These are phyloP conservation scores for Ophiosphaerella herpotricha DNA, from an alignment of 2,329 filamentous ascomycete genomes.

Conservation along the genomic window DNA sequence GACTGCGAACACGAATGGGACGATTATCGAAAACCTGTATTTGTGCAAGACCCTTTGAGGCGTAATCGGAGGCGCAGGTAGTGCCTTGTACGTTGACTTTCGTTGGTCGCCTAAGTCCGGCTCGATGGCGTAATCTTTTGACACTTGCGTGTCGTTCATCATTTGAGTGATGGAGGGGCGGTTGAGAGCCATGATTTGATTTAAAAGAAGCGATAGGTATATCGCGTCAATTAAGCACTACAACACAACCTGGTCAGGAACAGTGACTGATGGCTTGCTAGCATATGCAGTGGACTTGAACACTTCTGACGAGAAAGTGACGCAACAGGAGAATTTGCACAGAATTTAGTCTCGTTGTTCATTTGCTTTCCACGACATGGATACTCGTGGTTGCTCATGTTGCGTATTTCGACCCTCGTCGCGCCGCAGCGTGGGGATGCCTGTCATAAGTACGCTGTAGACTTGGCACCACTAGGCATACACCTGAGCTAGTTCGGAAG, in stretches of 20 bases:
- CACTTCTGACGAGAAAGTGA: too few relatives aligned
- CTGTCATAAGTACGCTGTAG: too few relatives aligned
- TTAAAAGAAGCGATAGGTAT: background rate
- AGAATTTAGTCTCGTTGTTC: too few relatives aligned
- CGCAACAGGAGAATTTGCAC: background rate
- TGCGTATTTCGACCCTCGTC: slow-evolving; percentile 3
- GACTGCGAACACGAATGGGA: slow-evolving; percentile 15
- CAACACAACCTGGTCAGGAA: slow-evolving; percentile 8
- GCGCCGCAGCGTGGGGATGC: background rate
- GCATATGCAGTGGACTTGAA: background rate
- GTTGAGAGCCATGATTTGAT: background rate
- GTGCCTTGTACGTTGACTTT: slow-evolving; percentile 22
- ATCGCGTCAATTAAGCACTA: background rate
- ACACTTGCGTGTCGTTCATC: slow-evolving; percentile 7
- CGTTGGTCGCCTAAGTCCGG: slow-evolving; percentile 28
- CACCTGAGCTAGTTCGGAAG: too few relatives aligned
- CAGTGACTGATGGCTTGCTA: background rate
- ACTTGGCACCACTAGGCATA: background rate
- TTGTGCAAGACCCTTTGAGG: slow-evolving; percentile 23
- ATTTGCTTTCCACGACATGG: slow-evolving; percentile 1
- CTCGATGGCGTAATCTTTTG: slow-evolving; percentile 18
- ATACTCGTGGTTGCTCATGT: slow-evolving; percentile 5
- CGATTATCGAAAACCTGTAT: slow-evolving; percentile 25
- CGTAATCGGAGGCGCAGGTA: slow-evolving; percentile 23
- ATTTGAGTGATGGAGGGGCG: background rate